Percentiles rank a stretch among this genome's conserved stretches.
Conservation (phyloP, 2,329 filamentous ascomycete genomes). For the Akanthomyces dipterigenus region DNA sequence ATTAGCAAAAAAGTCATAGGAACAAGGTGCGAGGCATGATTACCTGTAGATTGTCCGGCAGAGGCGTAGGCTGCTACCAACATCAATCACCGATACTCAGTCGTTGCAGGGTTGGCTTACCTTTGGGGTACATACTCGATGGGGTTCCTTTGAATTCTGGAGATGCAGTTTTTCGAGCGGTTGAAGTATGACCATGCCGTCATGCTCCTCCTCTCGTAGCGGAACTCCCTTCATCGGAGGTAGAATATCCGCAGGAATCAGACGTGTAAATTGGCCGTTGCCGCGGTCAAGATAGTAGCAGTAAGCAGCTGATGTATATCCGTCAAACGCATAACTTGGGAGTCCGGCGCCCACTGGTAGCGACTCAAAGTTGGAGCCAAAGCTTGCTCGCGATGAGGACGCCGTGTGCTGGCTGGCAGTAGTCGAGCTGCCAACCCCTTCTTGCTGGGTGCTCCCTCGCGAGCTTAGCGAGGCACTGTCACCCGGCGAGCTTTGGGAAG, state of each 20-base stretch:
- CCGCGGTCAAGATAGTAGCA: slow-evolving; percentile 48
- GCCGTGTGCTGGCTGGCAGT: not conserved
- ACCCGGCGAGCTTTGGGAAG: not conserved
- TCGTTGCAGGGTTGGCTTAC: slow-evolving; percentile 24
- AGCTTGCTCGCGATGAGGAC: not conserved
- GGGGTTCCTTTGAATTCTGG: slow-evolving; percentile 31
- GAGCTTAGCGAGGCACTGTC: slow-evolving; percentile 6
- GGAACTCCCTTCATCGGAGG: slow-evolving; percentile 38
- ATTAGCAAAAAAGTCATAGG: slow-evolving; percentile 5
- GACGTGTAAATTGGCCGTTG: slow-evolving; percentile 46
- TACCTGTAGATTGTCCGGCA: slow-evolving; percentile 6
- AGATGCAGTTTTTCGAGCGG: slow-evolving; percentile 30
- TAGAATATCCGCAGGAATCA: slow-evolving; percentile 50
- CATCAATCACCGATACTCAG: not conserved
- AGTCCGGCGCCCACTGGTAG: not conserved
- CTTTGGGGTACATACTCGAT: slow-evolving; percentile 29
- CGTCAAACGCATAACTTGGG: not conserved
- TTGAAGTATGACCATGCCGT: slow-evolving; percentile 43
- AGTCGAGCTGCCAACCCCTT: not conserved
- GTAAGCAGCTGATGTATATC: slow-evolving; percentile 20
- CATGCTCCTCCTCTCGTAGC: slow-evolving; percentile 28
- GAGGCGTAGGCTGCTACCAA: not conserved
- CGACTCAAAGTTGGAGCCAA: not conserved
- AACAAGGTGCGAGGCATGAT: not conserved
- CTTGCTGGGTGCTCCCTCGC: not conserved